Base-by-base conservation (phyloP, 2,329 filamentous ascomycete species). In the Trichophyton equinum region DNA sequence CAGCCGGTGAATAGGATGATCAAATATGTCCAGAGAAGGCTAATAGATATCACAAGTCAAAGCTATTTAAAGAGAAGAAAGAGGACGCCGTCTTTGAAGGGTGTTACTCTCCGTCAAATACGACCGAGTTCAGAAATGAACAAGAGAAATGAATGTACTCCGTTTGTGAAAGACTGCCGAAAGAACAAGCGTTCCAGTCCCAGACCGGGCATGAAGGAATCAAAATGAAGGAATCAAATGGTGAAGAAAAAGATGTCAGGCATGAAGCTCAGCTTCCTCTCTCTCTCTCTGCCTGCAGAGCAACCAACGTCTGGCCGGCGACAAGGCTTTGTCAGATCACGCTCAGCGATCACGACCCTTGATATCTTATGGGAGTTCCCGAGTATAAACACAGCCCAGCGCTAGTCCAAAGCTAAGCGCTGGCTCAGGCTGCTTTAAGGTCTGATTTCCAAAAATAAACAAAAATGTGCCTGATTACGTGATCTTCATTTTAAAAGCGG, bases 261-360 rank as follows among this genome's bases (percentile, higher is more conserved):
- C 51, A 20, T 22, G 25, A 38, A 55, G 33, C 51, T 55, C 51
- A 55, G 51, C 51, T 27, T 13, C 51, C 51, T 55, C 49, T 47
- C 44, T 36, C 44, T 36, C 51, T 47, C 44, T 55, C 51, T 38
- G 51, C 51, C 51, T 55, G 51, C 51, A 55, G 51, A 55, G 51
- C n/a, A 38, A 33, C 25, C 27, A 33, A 36, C 30, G 27, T 36
- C 51, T 15, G 7, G 27, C 51, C 27, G n/a, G 13, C 51, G 51
- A 55, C 51, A 33, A 7, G 51, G 47, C 30, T 38, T 56, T n/a
- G 44, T 47, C 44, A 47, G 44, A 47, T 47, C 44, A 47, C 25
- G 44, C 44, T 47, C 18, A 9, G 15, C 44, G 18, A 47, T 47
- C 44, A 47, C 44, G 18, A 11, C 20, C 44, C 44, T 47, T 38